Percentiles rank a stretch among this genome's conserved stretches.
Conservation (phyloP, 2,329 filamentous ascomycete genomes). For the Calonectria naviculata region DNA sequence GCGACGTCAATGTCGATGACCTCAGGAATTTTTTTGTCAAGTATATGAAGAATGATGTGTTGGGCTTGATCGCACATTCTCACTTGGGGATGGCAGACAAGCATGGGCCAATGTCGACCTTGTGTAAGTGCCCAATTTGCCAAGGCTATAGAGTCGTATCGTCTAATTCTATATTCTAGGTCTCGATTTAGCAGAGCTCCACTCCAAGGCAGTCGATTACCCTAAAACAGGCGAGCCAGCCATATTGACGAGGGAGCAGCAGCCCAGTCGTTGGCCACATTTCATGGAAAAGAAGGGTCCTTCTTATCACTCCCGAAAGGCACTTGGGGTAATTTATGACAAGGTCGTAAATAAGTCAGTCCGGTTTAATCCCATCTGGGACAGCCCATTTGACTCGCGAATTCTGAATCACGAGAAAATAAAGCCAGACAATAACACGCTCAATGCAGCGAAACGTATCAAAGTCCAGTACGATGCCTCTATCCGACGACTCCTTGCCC, state of each 20-base stretch:
- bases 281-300: constrained; percentile 79
- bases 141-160: neutral
- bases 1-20: constrained; percentile 76
- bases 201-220: constrained; percentile 95
- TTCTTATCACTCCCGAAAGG: constrained; percentile 74
- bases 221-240: constrained; percentile 89
- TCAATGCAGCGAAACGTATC: constrained; percentile 71
- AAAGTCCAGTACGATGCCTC: constrained; percentile 84
- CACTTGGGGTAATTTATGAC: constrained; percentile 88
- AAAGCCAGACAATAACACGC: constrained; percentile 61
- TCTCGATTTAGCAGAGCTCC: constrained; percentile 78
- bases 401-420: constrained; percentile 71
- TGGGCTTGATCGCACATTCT: constrained; percentile 82
- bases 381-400: constrained; percentile 78
- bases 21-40: constrained; percentile 88
- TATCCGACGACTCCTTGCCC: constrained; percentile 83
- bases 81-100: constrained; percentile 84
- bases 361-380: constrained; percentile 79
- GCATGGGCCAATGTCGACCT: constrained; percentile 72
- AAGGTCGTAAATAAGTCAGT: constrained; percentile 66
- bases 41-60: constrained; percentile 91
- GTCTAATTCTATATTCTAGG: constrained; percentile 50
- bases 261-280: constrained; percentile 79
- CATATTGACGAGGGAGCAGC: constrained; percentile 69
- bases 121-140: constrained; percentile 65